phyloP scores from a whole-genome alignment of 2,329 filamentous ascomycete species.

The Hymenoscyphus infarciens region DNA sequence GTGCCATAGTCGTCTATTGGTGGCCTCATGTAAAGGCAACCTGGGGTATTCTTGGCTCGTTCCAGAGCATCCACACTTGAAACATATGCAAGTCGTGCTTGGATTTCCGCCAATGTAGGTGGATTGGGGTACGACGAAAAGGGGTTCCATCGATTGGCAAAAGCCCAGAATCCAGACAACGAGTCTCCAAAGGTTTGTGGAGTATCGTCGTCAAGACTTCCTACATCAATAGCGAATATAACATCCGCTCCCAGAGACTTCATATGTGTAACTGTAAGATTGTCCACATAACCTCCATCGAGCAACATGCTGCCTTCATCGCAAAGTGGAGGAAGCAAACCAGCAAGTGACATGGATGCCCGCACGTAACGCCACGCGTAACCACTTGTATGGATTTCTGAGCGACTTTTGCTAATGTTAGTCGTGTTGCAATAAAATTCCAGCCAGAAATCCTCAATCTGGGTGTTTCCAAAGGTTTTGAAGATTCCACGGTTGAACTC shows the following conservation, averaged over 20 bases:
- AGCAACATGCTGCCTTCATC: slow-evolving; percentile 96
- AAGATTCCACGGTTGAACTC: slow-evolving; percentile 99
- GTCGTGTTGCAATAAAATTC: slow-evolving; percentile 99
- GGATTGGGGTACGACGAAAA: slow-evolving; percentile 87
- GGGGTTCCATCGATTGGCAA: slow-evolving; percentile 95
- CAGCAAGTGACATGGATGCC: slow-evolving; percentile 94
- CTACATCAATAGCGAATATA: slow-evolving; percentile 95
- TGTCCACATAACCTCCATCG: slow-evolving; percentile 96
- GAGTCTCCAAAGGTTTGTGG: slow-evolving; percentile 93
- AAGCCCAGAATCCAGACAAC: slow-evolving; percentile 90
- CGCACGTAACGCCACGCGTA: slow-evolving; percentile 98
- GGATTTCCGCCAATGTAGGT: slow-evolving; percentile 91
- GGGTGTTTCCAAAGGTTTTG: slow-evolving; percentile 94
- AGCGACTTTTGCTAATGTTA: slow-evolving; percentile 91
- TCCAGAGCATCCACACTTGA: slow-evolving; percentile 92
- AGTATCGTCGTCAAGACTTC: slow-evolving; percentile 83
- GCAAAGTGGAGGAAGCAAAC: slow-evolving; percentile 86
- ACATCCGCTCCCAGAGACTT: slow-evolving; percentile 87
- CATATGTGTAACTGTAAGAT: slow-evolving; percentile 96
- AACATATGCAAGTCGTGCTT: slow-evolving; percentile 90
- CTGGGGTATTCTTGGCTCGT: slow-evolving; percentile 83
- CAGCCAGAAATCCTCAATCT: slow-evolving; percentile 99
- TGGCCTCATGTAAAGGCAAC: slow-evolving; percentile 94
- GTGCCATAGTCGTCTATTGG: slow-evolving; percentile 93
- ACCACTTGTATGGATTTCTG: slow-evolving; percentile 90